These are phyloP conservation scores for Tuctoria greenei DNA, from an alignment of 176 grass and related monocot genomes.

Conservation along the genomic window DNA sequence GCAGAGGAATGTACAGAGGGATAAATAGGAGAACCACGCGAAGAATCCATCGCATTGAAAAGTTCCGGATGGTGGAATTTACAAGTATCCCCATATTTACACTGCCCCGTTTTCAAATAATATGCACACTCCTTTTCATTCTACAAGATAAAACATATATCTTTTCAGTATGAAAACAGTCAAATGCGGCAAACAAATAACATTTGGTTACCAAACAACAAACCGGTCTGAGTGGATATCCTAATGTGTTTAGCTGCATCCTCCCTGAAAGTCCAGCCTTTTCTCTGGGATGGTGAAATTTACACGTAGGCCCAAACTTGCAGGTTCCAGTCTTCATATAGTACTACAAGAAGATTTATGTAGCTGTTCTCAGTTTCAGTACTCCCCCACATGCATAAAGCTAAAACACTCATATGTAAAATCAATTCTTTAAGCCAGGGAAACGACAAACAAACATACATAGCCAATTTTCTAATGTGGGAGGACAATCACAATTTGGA, in stretches of 20 bases:
- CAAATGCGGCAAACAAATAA: conserved; percentile 5
- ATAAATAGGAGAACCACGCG: conserved; percentile 81
- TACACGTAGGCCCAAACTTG: conserved; percentile 99
- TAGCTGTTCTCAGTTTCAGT: conserved; percentile 33
- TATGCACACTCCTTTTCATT: conserved; percentile 94
- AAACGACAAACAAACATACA: conserved; percentile 32
- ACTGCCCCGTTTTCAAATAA: conserved; percentile 93
- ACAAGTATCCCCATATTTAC: conserved; percentile 99
- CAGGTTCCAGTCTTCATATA: conserved; percentile 97
- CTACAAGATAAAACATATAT: conserved; percentile 48
- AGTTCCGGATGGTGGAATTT: conserved; percentile 97
- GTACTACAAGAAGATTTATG: conserved; percentile 49
- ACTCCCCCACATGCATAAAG: conserved; percentile 8
- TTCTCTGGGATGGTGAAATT: conserved; percentile 98
- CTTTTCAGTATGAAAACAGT: conserved; percentile 30
- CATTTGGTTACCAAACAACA: conserved; percentile 37
- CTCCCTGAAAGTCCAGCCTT: conserved; percentile 87
- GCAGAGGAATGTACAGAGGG: conserved; percentile 80
- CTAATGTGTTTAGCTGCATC: conserved; percentile 79
- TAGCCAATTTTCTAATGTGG: neutral
- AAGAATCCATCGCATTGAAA: conserved; percentile 62
- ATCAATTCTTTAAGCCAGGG: conserved; percentile 1
- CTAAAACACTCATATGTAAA: conserved; percentile 16
- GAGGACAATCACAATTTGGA: neutral
- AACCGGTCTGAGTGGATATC: conserved; percentile 93